phyloP scores from a whole-genome alignment of 1,139 yeast genomes.

The Kluyveromyces sp. region DNA sequence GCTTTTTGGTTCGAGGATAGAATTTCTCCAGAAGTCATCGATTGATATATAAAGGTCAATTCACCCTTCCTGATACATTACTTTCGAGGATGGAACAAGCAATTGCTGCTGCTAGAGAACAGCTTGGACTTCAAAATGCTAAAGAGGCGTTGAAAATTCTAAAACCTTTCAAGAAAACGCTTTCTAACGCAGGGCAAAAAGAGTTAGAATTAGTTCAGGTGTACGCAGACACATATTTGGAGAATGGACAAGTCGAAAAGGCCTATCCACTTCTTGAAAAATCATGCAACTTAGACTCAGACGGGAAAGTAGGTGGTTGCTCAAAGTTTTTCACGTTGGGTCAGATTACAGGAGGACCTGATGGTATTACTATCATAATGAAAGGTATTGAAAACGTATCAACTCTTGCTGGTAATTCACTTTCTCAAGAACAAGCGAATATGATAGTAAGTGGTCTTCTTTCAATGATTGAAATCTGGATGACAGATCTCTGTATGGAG shows the following conservation, averaged over 20 bases:
- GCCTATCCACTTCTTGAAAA: conserved; percentile 61
- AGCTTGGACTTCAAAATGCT: conserved; percentile 32
- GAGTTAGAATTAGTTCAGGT: conserved; percentile 35
- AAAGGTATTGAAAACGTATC: conserved; percentile 52
- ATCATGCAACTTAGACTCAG: conserved; percentile 64
- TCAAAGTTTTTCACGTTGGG: conserved; percentile 89
- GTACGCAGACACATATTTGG: conserved; percentile 72
- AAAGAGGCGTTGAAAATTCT: conserved; percentile 37
- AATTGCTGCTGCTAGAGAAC: conserved; percentile 30
- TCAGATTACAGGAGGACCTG: conserved; percentile 77
- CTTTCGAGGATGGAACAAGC: conserved; percentile 8
- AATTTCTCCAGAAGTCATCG: no score
- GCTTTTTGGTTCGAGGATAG: no score
- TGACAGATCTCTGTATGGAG: conserved; percentile 98
- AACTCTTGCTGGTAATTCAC: conserved; percentile 22
- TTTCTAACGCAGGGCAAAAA: conserved; percentile 22
- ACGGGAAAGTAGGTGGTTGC: conserved; percentile 49
- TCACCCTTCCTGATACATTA: no score
- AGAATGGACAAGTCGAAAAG: conserved; percentile 65
- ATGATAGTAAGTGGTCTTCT: conserved; percentile 68
- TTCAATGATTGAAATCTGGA: conserved; percentile 92
- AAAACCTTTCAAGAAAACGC: conserved; percentile 28
- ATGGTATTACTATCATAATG: conserved; percentile 61
- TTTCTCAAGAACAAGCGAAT: conserved; percentile 30
- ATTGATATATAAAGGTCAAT: no score